Evolutionary conservation across 306 rosid genomes (phyloP).

Genomic region (Dalbergia cultrata): DNA sequence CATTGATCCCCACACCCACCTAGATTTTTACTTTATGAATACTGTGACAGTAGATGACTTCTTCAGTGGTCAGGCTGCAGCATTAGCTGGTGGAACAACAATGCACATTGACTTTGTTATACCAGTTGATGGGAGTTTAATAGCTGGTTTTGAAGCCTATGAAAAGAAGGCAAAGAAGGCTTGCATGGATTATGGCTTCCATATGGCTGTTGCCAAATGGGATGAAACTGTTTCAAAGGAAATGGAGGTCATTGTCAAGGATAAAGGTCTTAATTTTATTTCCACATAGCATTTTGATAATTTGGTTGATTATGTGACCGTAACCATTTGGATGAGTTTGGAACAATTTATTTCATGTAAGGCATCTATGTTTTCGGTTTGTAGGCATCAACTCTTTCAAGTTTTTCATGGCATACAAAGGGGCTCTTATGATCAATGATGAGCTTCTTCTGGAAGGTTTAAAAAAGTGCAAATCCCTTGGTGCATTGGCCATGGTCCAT

Average conservation of each 20-base stretch:
- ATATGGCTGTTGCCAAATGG: conserved; percentile 97
- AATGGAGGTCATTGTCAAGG: conserved; percentile 88
- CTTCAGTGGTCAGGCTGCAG: conserved; percentile 98
- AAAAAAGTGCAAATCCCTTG: conserved; percentile 91
- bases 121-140: conserved; percentile 77
- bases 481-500: conserved; percentile 98
- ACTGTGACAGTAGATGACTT: conserved; percentile 75
- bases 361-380: conserved; percentile 30
- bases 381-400: conserved; percentile 95
- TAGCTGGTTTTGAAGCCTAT: conserved; percentile 81
- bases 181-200: conserved; percentile 97
- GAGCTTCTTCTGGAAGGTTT: conserved; percentile 89
- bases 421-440: conserved; percentile 81
- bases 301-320: neutral
- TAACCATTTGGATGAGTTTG: conserved; percentile 19
- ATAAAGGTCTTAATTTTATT: conserved; percentile 71
- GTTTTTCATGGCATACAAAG: conserved; percentile 97
- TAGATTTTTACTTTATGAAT: conserved; percentile 76
- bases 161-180: conserved; percentile 78
- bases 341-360: conserved; percentile 27
- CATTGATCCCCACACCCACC: conserved; percentile 97
- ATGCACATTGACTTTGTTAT: conserved; percentile 95
- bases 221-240: conserved; percentile 80
- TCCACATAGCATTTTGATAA: conserved; percentile 25
- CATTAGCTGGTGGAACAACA: conserved; percentile 98